These are phyloP conservation scores for Ceratobasidium theobromae DNA, from an alignment of 1,284 basidiomycete species.

Conservation along the genomic window DNA sequence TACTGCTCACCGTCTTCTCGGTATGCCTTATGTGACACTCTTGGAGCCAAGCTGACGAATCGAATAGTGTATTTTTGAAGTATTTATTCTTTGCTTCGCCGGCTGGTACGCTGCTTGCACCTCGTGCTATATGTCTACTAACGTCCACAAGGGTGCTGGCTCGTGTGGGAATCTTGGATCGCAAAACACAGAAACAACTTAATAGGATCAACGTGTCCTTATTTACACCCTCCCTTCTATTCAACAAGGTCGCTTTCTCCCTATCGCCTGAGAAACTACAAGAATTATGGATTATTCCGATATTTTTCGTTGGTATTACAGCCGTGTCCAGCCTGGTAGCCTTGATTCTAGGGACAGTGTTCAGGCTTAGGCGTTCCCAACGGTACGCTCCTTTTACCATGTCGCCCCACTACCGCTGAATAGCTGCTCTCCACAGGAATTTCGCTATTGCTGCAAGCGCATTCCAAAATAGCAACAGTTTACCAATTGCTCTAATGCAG, in stretches of 20 bases:
- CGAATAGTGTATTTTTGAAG: constrained; percentile 82
- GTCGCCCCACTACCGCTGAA: constrained; percentile 55
- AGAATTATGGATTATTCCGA: constrained; percentile 90
- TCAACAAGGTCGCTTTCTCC: constrained; percentile 90
- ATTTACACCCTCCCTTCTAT: constrained; percentile 89
- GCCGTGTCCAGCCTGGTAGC: constrained; percentile 54
- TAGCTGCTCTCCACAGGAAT: constrained; percentile 53
- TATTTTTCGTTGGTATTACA: constrained; percentile 70
- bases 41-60: background rate
- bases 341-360: constrained; percentile 44
- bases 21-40: constrained; percentile 12
- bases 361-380: constrained; percentile 46
- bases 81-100: constrained; percentile 82
- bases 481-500: constrained; percentile 91
- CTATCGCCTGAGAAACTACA: constrained; percentile 52
- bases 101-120: constrained; percentile 55
- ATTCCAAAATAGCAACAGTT: constrained; percentile 92
- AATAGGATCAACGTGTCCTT: constrained; percentile 82
- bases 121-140: background rate
- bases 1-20: constrained; percentile 34
- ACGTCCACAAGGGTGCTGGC: constrained; percentile 57
- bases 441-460: constrained; percentile 84
- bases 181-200: constrained; percentile 84
- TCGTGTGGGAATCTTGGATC: constrained; percentile 78
- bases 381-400: constrained; percentile 47